These are phyloP conservation scores for Ustilago sp. DNA, from an alignment of 1,284 basidiomycete species.

Conservation along the genomic window DNA sequence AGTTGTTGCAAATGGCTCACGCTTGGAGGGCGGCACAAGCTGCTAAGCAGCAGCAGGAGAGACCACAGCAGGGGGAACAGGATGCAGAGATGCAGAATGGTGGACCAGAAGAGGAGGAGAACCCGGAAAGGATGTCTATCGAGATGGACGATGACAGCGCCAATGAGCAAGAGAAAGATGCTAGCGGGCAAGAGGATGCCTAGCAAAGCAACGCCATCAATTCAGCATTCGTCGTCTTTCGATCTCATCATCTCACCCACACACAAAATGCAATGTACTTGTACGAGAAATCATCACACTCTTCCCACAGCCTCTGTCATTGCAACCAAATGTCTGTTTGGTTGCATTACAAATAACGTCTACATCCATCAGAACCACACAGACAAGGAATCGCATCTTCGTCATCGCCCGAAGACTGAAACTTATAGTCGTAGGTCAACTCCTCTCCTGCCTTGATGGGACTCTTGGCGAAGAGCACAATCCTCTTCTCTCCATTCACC, in stretches of 20 bases:
- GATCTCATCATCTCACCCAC: not conserved
- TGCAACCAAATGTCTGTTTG: not conserved
- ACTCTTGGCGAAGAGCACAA: conserved; percentile 95
- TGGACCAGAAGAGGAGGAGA: not conserved
- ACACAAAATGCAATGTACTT: conserved; percentile 20
- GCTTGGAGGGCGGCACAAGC: conserved; percentile 60
- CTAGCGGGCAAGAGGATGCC: not conserved
- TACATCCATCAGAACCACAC: conserved; percentile 70
- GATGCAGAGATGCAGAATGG: not conserved
- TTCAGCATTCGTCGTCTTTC: not conserved
- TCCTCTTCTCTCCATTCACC: conserved; percentile 97
- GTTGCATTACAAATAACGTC: conserved; percentile 53
- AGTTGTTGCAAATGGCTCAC: conserved; percentile 65
- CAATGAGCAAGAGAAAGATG: not conserved
- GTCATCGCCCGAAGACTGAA: conserved; percentile 65
- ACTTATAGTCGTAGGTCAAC: conserved; percentile 70
- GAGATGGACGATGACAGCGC: conserved; percentile 17
- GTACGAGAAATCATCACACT: not conserved
- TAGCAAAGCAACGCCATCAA: not conserved
- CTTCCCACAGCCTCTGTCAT: not conserved
- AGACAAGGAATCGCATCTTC: conserved; percentile 71
- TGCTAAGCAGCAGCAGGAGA: conserved; percentile 23
- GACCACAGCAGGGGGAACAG: not conserved
- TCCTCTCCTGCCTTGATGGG: conserved; percentile 81
- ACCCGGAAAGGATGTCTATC: conserved; percentile 15